Base-by-base conservation (phyloP, 2,329 filamentous ascomycete genomes). In the Ceratocystiopsis minuta region DNA sequence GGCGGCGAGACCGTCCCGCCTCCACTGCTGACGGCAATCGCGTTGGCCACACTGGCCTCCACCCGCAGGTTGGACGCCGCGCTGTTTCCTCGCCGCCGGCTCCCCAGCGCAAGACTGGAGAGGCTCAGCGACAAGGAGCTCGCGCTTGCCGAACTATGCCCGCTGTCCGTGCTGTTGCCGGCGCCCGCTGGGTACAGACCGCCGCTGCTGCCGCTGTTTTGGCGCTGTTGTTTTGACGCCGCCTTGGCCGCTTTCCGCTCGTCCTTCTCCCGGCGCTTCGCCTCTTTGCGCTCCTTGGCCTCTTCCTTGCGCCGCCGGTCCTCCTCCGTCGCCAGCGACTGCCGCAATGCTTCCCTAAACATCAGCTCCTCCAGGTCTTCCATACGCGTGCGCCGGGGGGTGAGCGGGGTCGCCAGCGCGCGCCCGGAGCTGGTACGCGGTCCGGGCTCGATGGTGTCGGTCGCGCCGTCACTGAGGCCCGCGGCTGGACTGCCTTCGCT, bases 311-410 rank as follows among this genome's bases (percentile, higher is more conserved):
- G 79, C 50, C 85, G 81, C n/a, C 88, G 73, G 36, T 96, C 88
- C 53, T 96, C 88, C 56, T 98, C 90, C 1, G 84, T 79, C 0
- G 81, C 86, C n/a, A 98, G 65, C 38, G 86, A 94, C 28, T 94
- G 60, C 34, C 90, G 71, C 38, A 98, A 92, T 0, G 90, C 90
- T 57, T 98, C 90, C 68, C 90, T 85, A 67, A 96, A 86, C 90
- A 98, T 98, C 66, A 98, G 82, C 39, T 94, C 88, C 56, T 98
- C 90, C 0, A 96, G 68, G 51, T 96, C 87, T 17, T 92, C 84
- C 55, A 92, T 75, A 28, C 84, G 70, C 43, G 55, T 57, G 37
- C 67, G 58, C 45, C 65, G 53, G 43, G 52, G 37, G 6, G 32
- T 33, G 32, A 13, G 3, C 11, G 32, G 15, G 48, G 42, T 2